Evolutionary conservation across 2,329 filamentous ascomycete genomes (phyloP).

Genomic region (Daldinia sp.): DNA sequence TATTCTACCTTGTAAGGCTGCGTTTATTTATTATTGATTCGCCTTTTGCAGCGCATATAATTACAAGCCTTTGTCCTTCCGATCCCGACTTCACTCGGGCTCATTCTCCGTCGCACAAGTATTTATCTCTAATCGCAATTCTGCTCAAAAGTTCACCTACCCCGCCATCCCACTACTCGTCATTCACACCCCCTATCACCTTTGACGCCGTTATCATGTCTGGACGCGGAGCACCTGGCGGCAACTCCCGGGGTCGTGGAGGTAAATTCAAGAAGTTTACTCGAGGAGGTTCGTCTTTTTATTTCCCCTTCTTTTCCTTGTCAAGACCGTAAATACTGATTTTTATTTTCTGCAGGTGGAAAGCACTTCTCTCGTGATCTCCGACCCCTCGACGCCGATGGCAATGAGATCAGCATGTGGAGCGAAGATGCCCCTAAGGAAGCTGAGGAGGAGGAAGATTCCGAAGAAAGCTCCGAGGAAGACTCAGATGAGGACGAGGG

Average conservation of each 20-base stretch:
- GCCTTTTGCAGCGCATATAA: background rate
- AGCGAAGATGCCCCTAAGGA: slow-evolving; percentile 64
- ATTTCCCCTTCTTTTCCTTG: background rate
- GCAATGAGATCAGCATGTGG: slow-evolving; percentile 91
- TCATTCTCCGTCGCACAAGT: background rate
- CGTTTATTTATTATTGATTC: background rate
- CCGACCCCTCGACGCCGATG: slow-evolving; percentile 86
- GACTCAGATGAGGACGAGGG: slow-evolving; percentile 52
- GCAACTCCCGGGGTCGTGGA: slow-evolving; percentile 76
- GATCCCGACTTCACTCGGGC: background rate
- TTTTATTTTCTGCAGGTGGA: slow-evolving; percentile 67
- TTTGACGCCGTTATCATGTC: slow-evolving; percentile 50
- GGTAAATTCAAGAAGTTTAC: slow-evolving; percentile 96
- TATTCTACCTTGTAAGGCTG: no score
- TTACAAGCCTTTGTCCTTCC: background rate
- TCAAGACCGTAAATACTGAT: slow-evolving; percentile 19
- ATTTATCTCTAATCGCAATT: background rate
- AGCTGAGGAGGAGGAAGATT: slow-evolving; percentile 60
- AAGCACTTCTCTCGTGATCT: slow-evolving; percentile 96
- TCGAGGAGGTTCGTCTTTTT: slow-evolving; percentile 76
- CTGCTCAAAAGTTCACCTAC: background rate
- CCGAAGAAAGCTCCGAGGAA: slow-evolving; percentile 59
- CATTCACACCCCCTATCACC: slow-evolving; percentile 1
- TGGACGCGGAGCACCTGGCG: slow-evolving; percentile 53
- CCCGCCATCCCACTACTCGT: background rate